Base-by-base conservation (phyloP, 1,284 basidiomycete genomes). In the Schizophyllum amplum region DNA sequence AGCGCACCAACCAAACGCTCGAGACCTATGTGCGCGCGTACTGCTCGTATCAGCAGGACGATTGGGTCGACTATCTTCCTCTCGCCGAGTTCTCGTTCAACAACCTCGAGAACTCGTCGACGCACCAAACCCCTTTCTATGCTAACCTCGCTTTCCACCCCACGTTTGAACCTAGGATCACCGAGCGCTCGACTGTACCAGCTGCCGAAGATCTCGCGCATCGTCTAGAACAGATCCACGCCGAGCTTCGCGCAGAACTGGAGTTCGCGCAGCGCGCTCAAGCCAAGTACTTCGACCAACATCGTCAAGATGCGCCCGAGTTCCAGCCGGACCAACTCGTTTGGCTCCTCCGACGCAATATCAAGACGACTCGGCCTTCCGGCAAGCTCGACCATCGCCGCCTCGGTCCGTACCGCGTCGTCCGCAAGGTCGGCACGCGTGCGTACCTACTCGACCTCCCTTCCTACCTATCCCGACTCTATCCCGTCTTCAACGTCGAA, bases 61-160 rank as follows among this genome's bases (percentile, higher is more conserved):
- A 79, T 56, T 82, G 79, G 79, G 63, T 66, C 0, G 64, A 71
- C 2, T 71, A 71, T n/a, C 67, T 81, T 0, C 69, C 73, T 0
- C 57, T 76, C 5, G 74, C 75, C 0, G 72, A 78, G 61, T 81
- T 81, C 57, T 64, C 67, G 0, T 78, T 74, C 64, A 80, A 81
- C 61, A 78, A 78, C 48, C 50, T 60, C 6, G 59, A 64, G 20
- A 75, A 67, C 52, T 53, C 62, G 47, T 68, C 75, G 0, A 77
- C 70, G 9, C 57, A 64, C 5, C 64, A 68, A 51, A 67, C 76
- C 1, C 78, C 76, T 0, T 79, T 79, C 67, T 71, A 65, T 27
- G 69, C 72, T 46, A 71, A 73, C 54, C 60, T 67, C 17, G 75
- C 69, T 13, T 75, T 60, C 53, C 64, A 72, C 52, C 67, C 69